Evolutionary conservation across 352 stramenopile genomes (phyloP).

Genomic region (Saprolegnia parasitica): DNA sequence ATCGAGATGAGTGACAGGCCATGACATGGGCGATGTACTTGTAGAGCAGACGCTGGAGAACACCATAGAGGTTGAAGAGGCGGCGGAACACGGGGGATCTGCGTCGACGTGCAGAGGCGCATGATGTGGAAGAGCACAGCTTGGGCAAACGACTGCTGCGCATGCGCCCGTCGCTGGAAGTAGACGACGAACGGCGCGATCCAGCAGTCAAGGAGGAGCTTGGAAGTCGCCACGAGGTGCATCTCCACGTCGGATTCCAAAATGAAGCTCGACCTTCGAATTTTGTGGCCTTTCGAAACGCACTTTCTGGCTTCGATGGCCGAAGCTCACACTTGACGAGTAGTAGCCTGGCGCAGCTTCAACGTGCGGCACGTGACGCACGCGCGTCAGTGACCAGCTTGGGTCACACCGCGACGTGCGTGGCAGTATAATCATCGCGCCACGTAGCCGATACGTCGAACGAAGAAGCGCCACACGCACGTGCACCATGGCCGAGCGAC

Average conservation of each 20-base stretch:
- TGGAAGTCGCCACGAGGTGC: background rate
- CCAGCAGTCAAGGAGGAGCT: background rate
- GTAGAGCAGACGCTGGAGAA: conserved; percentile 19
- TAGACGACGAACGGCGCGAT: conserved; percentile 19
- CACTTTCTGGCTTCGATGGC: background rate
- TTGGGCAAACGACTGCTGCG: background rate
- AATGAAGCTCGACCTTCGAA: background rate
- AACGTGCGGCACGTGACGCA: too few species aligned
- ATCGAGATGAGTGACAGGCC: background rate
- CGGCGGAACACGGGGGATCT: background rate
- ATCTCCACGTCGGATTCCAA: background rate
- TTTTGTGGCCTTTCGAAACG: background rate
- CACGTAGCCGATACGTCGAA: too few species aligned
- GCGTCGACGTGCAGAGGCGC: background rate
- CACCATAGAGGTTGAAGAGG: conserved; percentile 13
- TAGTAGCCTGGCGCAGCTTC: too few species aligned
- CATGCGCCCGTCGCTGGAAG: background rate
- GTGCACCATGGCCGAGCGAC: too few species aligned
- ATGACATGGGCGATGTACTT: background rate
- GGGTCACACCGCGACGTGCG: too few species aligned
- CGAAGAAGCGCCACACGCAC: too few species aligned
- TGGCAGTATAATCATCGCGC: too few species aligned
- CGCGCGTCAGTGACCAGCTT: too few species aligned
- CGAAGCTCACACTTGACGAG: background rate
- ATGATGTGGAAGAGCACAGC: background rate